A percentile compares a stretch with the other conserved stretches of the same genome.
phyloP scores from a whole-genome alignment of 306 rosid species.

The Castanea mollissima region DNA sequence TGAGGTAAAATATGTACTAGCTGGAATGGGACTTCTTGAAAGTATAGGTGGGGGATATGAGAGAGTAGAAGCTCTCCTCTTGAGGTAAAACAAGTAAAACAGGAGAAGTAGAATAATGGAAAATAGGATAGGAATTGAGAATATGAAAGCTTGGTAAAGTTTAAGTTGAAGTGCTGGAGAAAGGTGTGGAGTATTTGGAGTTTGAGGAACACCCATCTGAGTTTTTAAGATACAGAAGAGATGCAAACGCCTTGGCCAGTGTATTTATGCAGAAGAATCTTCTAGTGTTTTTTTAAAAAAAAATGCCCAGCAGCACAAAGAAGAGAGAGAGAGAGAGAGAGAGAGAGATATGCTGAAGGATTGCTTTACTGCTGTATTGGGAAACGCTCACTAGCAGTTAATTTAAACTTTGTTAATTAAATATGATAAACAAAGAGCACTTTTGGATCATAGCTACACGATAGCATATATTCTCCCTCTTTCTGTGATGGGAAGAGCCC shows the following conservation, averaged over 20 bases:
- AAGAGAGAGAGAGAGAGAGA: too few species aligned
- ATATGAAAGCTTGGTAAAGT: conserved; percentile 89
- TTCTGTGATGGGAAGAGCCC: conserved; percentile 41
- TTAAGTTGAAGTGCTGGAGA: conserved; percentile 78
- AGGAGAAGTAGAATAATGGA: conserved; percentile 72
- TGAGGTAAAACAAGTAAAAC: conserved; percentile 88
- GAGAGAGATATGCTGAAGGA: conserved; percentile 18
- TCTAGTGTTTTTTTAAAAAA: not conserved
- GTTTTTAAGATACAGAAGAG: conserved; percentile 7
- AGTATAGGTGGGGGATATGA: conserved; percentile 46
- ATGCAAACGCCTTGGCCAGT: not conserved
- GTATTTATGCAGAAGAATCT: conserved; percentile 1
- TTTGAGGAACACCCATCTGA: conserved; percentile 54
- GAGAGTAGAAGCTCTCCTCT: conserved; percentile 66
- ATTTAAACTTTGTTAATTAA: conserved; percentile 19
- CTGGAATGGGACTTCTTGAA: conserved; percentile 30
- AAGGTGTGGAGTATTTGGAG: conserved; percentile 53
- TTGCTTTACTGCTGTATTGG: conserved; percentile 29
- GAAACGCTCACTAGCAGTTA: conserved; percentile 6
- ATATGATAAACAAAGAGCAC: not conserved
- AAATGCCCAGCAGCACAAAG: too few species aligned
- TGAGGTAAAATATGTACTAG: conserved; percentile 35
- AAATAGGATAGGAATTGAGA: conserved; percentile 84
- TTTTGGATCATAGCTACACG: conserved; percentile 9
- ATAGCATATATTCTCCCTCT: conserved; percentile 34